Conservation (phyloP, 768 basidiomycete species). For the Leucosporidium scottii region DNA sequence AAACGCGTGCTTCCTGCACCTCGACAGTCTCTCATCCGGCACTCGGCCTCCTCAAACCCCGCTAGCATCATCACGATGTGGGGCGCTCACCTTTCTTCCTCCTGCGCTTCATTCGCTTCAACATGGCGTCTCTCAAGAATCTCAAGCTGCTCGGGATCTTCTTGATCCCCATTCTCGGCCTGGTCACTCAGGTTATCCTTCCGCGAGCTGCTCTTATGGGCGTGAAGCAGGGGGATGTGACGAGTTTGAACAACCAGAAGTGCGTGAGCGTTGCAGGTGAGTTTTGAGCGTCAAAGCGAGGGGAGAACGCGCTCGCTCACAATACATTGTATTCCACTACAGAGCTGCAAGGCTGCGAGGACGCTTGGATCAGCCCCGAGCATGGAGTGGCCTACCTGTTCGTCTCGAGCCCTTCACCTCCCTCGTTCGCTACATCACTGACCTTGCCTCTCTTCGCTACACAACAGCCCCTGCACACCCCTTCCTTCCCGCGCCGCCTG, state of each 20-base stretch:
- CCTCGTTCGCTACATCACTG: neutral
- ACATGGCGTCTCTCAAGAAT: too few species aligned
- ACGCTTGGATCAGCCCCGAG: constrained; percentile 19
- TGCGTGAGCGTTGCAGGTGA: constrained; percentile 16
- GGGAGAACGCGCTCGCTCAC: neutral
- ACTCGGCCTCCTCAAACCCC: too few species aligned
- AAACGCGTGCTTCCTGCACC: too few species aligned
- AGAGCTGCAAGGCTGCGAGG: constrained; percentile 23
- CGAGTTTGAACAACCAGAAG: constrained; percentile 12
- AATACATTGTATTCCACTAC: neutral
- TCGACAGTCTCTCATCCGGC: too few species aligned
- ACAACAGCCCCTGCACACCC: constrained; percentile 9
- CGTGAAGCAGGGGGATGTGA: neutral
- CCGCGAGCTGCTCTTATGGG: too few species aligned
- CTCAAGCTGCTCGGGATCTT: too few species aligned
- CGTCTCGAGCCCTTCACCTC: neutral
- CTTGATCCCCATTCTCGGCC: too few species aligned
- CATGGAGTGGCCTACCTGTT: constrained; percentile 12
- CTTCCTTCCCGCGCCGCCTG: neutral
- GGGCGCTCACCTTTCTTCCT: too few species aligned
- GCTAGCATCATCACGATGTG: too few species aligned
- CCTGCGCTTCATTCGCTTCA: too few species aligned
- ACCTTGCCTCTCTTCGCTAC: neutral
- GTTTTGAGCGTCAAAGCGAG: neutral
- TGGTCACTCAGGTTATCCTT: too few species aligned